Evolutionary conservation across 352 stramenopile genomes (phyloP), one percentile per base, ranked within the genome.

Genomic region (Pythium monospermum): DNA sequence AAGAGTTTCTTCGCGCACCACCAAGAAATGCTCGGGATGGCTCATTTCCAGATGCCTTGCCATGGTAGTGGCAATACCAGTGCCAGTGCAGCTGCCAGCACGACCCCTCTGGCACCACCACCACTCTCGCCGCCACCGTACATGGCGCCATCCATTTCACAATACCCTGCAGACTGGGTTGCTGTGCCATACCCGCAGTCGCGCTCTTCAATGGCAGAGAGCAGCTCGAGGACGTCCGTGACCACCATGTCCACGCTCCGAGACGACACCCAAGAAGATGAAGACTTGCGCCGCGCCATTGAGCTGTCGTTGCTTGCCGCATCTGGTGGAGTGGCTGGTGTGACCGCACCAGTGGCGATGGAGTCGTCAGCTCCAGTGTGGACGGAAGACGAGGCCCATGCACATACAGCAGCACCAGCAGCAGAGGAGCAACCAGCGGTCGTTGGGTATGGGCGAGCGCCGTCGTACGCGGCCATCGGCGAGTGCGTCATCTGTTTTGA

Each of bases 401-500:
- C 6, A 7, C 41, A 32, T 2, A 37, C 0, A 7, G 36, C 3
- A 21, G 16, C 33, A n/a, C 21, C 16, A 15, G 47, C 23, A 16
- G 41, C 47, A 32, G 48, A 35, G 27, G 13, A 47, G 25, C 4
- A 30, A 26, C 4, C 16, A 42, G 64, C 70, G 1, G 56, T 66
- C 5, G 60, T 83, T 23, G 68, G 72, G n/a, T 71, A 66, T 32
- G 66, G 52, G 16, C 55, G 53, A 18, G 57, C 69, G 26, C 57
- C 70, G 22, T 56, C 61, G 18, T 69, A 68, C 42, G 64, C 71
- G n/a, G 63, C 66, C 1, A 85, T 85, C 40, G 69, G 67, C 32
- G 79, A 91, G 59, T 93, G 83, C 27, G 67, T 90, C 4, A 69
- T 93, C 15, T 93, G 83, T 61, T 90, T 91, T 40, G 78, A 91